phyloP scores from a whole-genome alignment of 768 basidiomycete species.

The Gymnopilus dilepis region DNA sequence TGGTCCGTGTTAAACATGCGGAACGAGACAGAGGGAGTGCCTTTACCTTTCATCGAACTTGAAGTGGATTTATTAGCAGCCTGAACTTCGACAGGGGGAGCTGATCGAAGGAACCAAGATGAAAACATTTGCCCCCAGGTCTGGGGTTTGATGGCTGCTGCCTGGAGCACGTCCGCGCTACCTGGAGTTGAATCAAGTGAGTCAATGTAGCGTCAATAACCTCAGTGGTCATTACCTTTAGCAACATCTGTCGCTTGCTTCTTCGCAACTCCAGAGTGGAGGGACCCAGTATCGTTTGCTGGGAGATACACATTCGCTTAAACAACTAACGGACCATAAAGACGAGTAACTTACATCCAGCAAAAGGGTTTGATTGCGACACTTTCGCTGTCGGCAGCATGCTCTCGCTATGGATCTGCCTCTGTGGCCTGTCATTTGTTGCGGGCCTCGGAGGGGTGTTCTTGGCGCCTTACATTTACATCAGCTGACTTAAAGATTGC shows the following conservation, averaged over 20 bases:
- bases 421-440: slow-evolving; percentile 13
- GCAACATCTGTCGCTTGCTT: slow-evolving; percentile 15
- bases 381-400: slow-evolving; percentile 3
- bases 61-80: slow-evolving; percentile 8
- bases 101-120: slow-evolving; percentile 12
- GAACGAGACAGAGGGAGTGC: slow-evolving; percentile 5
- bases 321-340: slow-evolving; percentile 15
- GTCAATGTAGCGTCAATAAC: slow-evolving; percentile 10
- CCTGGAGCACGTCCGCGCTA: slow-evolving; percentile 10
- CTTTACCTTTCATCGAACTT: slow-evolving; percentile 10
- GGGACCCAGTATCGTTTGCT: slow-evolving; percentile 16
- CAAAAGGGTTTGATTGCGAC: slow-evolving; percentile 9
- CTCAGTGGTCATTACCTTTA: slow-evolving; percentile 14
- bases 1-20: slow-evolving; percentile 5
- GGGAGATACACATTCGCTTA: slow-evolving; percentile 11
- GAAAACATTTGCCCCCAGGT: slow-evolving; percentile 11
- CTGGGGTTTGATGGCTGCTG: slow-evolving; percentile 11
- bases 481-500: slow-evolving; percentile 16
- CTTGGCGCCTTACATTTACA: slow-evolving; percentile 17
- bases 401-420: slow-evolving; percentile 9
- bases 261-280: slow-evolving; percentile 12
- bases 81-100: slow-evolving; percentile 8
- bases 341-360: slow-evolving; percentile 20
- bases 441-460: slow-evolving; percentile 15
- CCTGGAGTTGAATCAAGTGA: slow-evolving; percentile 13